Conservation (phyloP, 129 eudicot species). For the Oenanthe sinensis region DNA sequence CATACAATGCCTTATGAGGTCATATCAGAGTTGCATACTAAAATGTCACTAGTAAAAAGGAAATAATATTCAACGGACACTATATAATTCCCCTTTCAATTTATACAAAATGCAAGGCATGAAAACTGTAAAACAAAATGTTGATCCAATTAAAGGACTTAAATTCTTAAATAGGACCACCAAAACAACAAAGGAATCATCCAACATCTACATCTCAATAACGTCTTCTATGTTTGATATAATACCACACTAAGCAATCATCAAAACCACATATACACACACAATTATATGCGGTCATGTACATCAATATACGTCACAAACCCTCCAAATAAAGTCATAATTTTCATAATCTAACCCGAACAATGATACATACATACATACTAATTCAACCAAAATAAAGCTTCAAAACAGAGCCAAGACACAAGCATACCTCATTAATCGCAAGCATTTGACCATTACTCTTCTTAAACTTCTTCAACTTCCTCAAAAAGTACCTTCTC, state of each 20-base stretch:
- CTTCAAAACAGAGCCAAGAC: neutral
- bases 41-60: neutral
- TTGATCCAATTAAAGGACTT: neutral
- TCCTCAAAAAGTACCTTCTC: conserved; percentile 84
- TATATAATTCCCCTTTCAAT: neutral
- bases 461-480: conserved; percentile 90
- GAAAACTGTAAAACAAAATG: neutral
- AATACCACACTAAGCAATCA: neutral
- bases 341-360: neutral
- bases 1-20: neutral
- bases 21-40: neutral
- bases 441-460: conserved; percentile 96
- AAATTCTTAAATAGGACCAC: neutral
- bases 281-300: neutral
- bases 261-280: neutral
- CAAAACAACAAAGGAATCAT: neutral
- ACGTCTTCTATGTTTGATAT: too few relatives aligned
- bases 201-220: too few relatives aligned
- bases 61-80: neutral
- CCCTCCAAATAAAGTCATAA: neutral
- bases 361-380: neutral
- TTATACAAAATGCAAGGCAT: neutral
- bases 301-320: neutral
- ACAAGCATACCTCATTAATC: conserved; percentile 69
- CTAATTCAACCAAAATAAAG: neutral